A percentile compares a stretch with the other conserved stretches of the same genome.
Conservation (phyloP, 106 monocot genomes). For the Dioscorea zingiberensis region DNA sequence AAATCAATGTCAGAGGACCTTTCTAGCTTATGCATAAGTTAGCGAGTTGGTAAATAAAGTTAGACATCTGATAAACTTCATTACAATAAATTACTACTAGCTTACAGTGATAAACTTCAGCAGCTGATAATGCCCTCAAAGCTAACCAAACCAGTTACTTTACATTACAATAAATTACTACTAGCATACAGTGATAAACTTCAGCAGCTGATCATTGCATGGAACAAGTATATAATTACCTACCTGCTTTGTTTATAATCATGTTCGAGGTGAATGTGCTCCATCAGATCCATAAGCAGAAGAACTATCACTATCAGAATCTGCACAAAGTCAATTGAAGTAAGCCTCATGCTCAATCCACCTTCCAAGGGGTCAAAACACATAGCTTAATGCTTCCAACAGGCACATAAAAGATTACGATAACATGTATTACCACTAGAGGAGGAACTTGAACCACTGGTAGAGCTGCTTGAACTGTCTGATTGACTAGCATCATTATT, state of each 20-base stretch:
- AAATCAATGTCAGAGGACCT: no score
- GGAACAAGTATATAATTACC: background rate
- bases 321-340: conserved; percentile 16
- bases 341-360: background rate
- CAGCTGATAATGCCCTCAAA: no score
- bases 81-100: no score
- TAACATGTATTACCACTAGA: conserved; percentile 38
- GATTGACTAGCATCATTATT: conserved; percentile 35
- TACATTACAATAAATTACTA: no score
- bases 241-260: background rate
- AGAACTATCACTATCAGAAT: conserved; percentile 61
- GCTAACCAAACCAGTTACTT: no score
- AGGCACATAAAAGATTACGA: background rate
- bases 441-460: conserved; percentile 63
- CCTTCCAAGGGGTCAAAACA: background rate
- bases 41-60: no score
- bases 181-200: no score
- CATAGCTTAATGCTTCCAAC: background rate
- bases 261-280: conserved; percentile 33
- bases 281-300: conserved; percentile 47
- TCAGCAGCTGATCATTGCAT: background rate
- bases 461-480: conserved; percentile 62
- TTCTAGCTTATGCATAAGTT: no score
- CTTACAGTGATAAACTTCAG: no score
- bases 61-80: no score